phyloP scores from a whole-genome alignment of 108 stramenopile species.

The Discostella pseudostelligera region DNA sequence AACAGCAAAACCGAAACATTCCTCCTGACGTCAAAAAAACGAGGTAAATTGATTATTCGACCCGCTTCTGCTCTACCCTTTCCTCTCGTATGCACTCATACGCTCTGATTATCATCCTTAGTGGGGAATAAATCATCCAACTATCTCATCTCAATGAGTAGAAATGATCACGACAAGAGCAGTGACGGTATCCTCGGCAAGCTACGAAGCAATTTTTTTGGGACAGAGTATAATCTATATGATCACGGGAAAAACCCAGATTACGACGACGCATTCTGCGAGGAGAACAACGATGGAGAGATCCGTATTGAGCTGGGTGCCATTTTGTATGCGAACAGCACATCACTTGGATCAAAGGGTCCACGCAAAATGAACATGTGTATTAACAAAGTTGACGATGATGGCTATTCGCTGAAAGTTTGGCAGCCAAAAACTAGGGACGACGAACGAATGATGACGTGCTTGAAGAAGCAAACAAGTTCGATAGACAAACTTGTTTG shows the following conservation, averaged over 20 bases:
- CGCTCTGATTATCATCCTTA: not conserved
- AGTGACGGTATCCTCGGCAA: conserved; percentile 82
- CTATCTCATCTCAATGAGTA: conserved; percentile 78
- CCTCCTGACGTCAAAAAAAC: conserved; percentile 85
- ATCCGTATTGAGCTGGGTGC: conserved; percentile 75
- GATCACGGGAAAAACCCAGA: conserved; percentile 82
- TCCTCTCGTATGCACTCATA: not conserved
- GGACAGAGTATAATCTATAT: conserved; percentile 87
- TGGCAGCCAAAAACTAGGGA: conserved; percentile 43
- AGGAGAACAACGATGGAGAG: conserved; percentile 28
- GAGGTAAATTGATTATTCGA: conserved; percentile 16
- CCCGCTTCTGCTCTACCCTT: not conserved
- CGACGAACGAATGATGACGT: conserved; percentile 49
- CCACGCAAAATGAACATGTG: conserved; percentile 88
- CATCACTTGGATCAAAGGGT: conserved; percentile 77
- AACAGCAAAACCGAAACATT: conserved; percentile 71
- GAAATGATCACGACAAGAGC: conserved; percentile 68
- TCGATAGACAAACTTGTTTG: conserved; percentile 44
- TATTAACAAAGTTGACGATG: conserved; percentile 51
- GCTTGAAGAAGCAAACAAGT: conserved; percentile 43
- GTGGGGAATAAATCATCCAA: conserved; percentile 84
- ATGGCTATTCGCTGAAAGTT: conserved; percentile 30
- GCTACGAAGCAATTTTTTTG: conserved; percentile 83
- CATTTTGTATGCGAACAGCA: conserved; percentile 66
- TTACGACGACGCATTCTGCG: conserved; percentile 32